Conservation (phyloP, 495 filamentous ascomycete genomes). For the Podospora sp. region DNA sequence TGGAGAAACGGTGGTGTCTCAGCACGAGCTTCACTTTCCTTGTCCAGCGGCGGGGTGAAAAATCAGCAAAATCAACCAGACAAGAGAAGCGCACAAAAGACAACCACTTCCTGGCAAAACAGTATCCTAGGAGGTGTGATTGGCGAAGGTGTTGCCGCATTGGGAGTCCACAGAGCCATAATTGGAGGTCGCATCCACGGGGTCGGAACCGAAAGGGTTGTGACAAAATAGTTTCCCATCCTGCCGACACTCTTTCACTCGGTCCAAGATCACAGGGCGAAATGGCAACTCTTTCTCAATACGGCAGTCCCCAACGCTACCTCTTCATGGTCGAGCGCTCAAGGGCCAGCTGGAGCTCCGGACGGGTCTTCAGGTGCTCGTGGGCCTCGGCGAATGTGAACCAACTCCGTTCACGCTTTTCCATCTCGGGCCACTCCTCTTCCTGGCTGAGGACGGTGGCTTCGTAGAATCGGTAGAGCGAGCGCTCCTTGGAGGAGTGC, state of each 20-base stretch:
- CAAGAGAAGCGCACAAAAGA: not conserved
- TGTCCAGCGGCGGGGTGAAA: not conserved
- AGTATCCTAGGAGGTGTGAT: not conserved
- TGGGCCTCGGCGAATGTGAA: constrained; percentile 81
- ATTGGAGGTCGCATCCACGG: not conserved
- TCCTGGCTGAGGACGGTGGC: constrained; percentile 81
- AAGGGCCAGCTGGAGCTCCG: constrained; percentile 86
- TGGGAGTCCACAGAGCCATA: not conserved
- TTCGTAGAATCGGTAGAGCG: constrained; percentile 87
- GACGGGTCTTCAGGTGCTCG: constrained; percentile 71
- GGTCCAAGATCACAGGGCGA: not conserved
- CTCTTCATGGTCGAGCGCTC: constrained; percentile 73
- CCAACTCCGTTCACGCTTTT: constrained; percentile 89
- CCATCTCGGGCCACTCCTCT: constrained; percentile 86
- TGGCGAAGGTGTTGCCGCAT: not conserved
- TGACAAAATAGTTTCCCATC: not conserved
- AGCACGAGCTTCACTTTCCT: not conserved
- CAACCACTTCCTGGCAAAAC: not conserved
- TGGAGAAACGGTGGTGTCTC: not conserved
- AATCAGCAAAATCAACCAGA: not conserved
- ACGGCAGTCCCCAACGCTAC: constrained; percentile 22
- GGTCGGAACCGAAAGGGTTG: not conserved
- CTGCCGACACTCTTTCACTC: not conserved
- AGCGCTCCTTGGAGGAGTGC: constrained; percentile 62
- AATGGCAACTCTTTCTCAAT: not conserved